Conservation (phyloP, 768 basidiomycete species). For the Leccinellum rugosiceps region DNA sequence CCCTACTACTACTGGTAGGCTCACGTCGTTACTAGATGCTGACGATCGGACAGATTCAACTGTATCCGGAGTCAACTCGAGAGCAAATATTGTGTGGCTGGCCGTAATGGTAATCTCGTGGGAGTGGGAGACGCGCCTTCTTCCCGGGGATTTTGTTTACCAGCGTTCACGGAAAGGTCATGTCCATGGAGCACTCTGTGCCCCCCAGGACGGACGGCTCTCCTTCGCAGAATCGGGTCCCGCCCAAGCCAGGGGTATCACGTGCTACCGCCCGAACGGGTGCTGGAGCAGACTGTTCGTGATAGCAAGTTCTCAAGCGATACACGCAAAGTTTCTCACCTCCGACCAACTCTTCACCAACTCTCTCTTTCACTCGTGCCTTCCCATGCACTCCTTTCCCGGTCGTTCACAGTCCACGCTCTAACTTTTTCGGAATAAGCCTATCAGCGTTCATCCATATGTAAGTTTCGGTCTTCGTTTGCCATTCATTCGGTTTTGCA, state of each 20-base stretch:
- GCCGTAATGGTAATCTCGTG: not conserved
- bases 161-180: not conserved
- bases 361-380: not conserved
- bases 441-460: slow-evolving; percentile 17
- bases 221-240: not conserved
- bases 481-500: not conserved
- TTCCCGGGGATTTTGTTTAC: not conserved
- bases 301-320: slow-evolving; percentile 12
- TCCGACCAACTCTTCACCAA: not conserved
- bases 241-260: not conserved
- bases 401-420: not conserved
- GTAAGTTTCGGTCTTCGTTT: slow-evolving; percentile 8
- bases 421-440: not conserved
- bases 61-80: not conserved
- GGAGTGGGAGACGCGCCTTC: not conserved
- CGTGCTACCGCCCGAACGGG: not conserved
- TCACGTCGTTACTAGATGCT: not conserved
- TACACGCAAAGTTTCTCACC: slow-evolving; percentile 14
- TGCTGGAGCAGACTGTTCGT: not conserved
- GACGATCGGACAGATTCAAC: not conserved
- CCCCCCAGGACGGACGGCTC: not conserved
- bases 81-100: not conserved
- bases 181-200: not conserved
- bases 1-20: not conserved
- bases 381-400: slow-evolving; percentile 12